phyloP scores from a whole-genome alignment of 441 rosid genomes.

The Manihot esculenta region DNA sequence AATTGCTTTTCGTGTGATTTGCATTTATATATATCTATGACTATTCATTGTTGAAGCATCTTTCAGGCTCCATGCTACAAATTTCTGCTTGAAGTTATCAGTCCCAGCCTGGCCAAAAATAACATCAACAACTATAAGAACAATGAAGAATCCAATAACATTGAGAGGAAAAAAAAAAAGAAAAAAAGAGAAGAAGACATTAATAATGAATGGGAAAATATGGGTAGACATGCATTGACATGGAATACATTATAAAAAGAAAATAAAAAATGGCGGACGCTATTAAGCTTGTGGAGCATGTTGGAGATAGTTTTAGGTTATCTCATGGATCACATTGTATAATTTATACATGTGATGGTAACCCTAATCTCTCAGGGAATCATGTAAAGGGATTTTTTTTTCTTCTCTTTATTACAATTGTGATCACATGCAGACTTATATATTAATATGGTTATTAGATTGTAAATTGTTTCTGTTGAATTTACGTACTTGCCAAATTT shows the following conservation, averaged over 20 bases:
- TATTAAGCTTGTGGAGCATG: not conserved
- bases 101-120: not conserved
- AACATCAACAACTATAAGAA: not conserved
- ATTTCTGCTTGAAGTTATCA: slow-evolving; percentile 7
- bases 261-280: not conserved
- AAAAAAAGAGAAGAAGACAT: not conserved
- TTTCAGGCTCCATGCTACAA: slow-evolving; percentile 26
- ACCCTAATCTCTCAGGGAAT: not conserved
- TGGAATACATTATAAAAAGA: not conserved
- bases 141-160: not conserved
- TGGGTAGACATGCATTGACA: not conserved
- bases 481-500: not conserved
- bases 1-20: too few species aligned
- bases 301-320: not conserved
- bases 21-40: too few species aligned
- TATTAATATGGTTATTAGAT: not conserved
- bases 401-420: not conserved
- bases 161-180: not conserved
- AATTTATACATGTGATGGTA: not conserved
- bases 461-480: not conserved
- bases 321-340: not conserved
- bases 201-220: not conserved
- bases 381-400: not conserved
- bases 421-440: not conserved
- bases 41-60: not conserved